A percentile compares a stretch with the other conserved stretches of the same genome.
phyloP scores from a whole-genome alignment of 352 stramenopile species.

The Phytophthora citrophthora region DNA sequence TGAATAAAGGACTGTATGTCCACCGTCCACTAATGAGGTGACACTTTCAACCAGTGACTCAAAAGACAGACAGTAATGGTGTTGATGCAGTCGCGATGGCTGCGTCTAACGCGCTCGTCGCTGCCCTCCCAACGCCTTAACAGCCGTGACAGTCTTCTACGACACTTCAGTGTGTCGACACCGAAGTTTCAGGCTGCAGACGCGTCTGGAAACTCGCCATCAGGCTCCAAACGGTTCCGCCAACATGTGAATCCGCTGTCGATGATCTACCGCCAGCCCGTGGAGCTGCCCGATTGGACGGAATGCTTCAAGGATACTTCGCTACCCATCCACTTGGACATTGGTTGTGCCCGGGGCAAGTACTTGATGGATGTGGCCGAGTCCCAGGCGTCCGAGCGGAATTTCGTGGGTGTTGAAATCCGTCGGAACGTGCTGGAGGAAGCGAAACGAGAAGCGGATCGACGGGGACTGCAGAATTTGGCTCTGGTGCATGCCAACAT shows the following conservation, averaged over 20 bases:
- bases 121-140: neutral
- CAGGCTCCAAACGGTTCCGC: constrained; percentile 63
- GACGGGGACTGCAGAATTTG: constrained; percentile 63
- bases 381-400: constrained; percentile 39
- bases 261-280: constrained; percentile 63
- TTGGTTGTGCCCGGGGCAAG: constrained; percentile 79
- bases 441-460: constrained; percentile 50
- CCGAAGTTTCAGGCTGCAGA: constrained; percentile 1
- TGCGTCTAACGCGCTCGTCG: constrained; percentile 5
- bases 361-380: constrained; percentile 77
- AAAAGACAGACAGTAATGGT: neutral
- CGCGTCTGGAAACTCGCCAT: constrained; percentile 12
- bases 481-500: constrained; percentile 86
- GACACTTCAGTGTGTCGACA: constrained; percentile 7
- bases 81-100: constrained; percentile 23
- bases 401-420: constrained; percentile 89
- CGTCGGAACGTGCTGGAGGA: constrained; percentile 77
- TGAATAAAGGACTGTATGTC: neutral
- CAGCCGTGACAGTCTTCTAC: constrained; percentile 4
- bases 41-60: neutral
- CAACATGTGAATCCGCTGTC: constrained; percentile 89
- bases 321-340: constrained; percentile 84
- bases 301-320: constrained; percentile 48
- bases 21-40: too few species aligned
- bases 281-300: constrained; percentile 70